A percentile compares a stretch with the other conserved stretches of the same genome.
Conservation (phyloP, 352 stramenopile genomes). For the Peronospora farinosa region DNA sequence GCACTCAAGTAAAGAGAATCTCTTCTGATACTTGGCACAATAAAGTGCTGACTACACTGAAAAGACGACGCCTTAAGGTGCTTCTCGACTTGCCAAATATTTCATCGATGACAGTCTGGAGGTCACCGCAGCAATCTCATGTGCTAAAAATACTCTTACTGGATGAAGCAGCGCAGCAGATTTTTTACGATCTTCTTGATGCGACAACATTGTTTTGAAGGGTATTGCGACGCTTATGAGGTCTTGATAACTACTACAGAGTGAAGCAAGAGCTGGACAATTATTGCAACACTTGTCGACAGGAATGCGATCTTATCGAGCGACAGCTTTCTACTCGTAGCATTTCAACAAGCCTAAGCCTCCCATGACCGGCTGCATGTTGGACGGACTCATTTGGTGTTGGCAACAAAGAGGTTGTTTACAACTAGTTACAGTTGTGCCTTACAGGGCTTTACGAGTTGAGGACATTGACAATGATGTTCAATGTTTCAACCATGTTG, state of each 20-base stretch:
- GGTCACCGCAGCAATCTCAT: conserved; percentile 48
- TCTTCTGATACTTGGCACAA: conserved; percentile 52
- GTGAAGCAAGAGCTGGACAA: conserved; percentile 76
- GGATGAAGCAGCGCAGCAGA: conserved; percentile 61
- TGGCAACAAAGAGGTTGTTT: neutral
- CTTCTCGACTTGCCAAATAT: conserved; percentile 46
- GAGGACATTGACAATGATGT: no score
- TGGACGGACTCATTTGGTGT: neutral
- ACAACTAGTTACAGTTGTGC: neutral
- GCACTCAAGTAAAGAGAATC: conserved; percentile 58
- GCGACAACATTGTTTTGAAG: conserved; percentile 46
- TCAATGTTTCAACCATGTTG: no score
- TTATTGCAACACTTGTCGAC: conserved; percentile 38
- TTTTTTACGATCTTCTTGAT: conserved; percentile 68
- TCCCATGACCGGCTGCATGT: neutral
- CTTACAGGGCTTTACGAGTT: no score
- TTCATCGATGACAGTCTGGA: conserved; percentile 47
- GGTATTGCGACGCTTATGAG: conserved; percentile 48
- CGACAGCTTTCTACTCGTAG: conserved; percentile 34
- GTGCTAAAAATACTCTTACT: conserved; percentile 50
- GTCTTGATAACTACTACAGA: conserved; percentile 55
- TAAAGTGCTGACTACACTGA: conserved; percentile 58
- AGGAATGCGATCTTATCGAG: conserved; percentile 43
- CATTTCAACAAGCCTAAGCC: neutral
- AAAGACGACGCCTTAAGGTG: conserved; percentile 42